Conservation (phyloP, 345 rosid species). For the Populus nigra region DNA sequence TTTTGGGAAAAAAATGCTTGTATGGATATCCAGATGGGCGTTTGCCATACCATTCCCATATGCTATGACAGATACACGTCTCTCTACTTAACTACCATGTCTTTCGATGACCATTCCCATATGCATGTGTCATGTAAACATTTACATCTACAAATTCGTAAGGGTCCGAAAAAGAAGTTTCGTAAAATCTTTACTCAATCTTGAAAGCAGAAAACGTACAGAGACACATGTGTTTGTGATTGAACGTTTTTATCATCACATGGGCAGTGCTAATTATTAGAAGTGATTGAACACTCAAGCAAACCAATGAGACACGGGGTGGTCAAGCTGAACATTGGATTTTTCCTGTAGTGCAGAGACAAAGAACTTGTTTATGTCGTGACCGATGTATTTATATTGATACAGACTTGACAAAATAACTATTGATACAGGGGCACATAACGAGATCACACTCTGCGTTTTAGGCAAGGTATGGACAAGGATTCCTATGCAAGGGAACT, state of each 20-base stretch:
- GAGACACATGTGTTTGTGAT: not conserved
- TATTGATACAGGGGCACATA: not conserved
- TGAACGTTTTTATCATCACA: not conserved
- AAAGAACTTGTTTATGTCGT: not conserved
- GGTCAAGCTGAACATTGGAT: not conserved
- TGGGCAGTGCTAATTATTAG: too few species aligned
- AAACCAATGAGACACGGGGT: not conserved
- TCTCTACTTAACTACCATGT: too few species aligned
- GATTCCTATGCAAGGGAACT: slow-evolving; percentile 10
- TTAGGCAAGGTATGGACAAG: slow-evolving; percentile 8
- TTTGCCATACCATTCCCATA: too few species aligned
- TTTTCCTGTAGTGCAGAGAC: too few species aligned
- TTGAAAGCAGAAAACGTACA: not conserved
- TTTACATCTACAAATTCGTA: not conserved
- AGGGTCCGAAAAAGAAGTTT: not conserved
- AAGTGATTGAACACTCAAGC: not conserved
- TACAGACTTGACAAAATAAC: not conserved
- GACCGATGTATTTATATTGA: not conserved
- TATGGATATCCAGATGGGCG: too few species aligned
- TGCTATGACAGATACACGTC: too few species aligned
- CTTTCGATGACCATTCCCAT: too few species aligned
- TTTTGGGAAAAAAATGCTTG: too few species aligned
- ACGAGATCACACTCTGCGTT: slow-evolving; percentile 7
- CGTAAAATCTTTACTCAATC: not conserved
- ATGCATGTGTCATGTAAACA: not conserved